Evolutionary conservation across 306 rosid genomes (phyloP).

Genomic region (Quercus ilex): DNA sequence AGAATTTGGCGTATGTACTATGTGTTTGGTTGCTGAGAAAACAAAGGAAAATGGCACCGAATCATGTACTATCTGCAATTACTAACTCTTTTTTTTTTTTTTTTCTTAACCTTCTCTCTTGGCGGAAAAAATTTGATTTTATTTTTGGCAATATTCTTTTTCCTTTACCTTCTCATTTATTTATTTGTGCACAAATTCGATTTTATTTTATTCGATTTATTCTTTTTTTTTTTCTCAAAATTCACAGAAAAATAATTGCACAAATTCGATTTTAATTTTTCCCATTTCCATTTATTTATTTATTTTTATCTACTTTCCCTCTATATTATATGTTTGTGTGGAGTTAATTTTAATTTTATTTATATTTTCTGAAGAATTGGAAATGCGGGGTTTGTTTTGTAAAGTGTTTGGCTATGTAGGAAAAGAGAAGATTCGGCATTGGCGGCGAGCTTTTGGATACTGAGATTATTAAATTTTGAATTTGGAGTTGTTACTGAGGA

Average conservation of each 20-base stretch:
- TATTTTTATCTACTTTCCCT: no score
- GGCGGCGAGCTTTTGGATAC: constrained; percentile 17
- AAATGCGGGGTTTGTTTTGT: neutral
- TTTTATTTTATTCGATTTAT: no score
- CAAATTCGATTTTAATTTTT: no score
- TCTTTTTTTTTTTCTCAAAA: no score
- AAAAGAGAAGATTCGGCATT: constrained; percentile 11
- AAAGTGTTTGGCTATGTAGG: neutral
- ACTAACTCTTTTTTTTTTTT: neutral
- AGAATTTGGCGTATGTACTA: neutral
- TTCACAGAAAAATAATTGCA: no score
- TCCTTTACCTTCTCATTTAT: no score
- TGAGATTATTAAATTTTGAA: constrained; percentile 10
- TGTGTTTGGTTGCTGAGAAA: constrained; percentile 24
- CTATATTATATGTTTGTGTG: neutral
- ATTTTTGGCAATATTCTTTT: no score
- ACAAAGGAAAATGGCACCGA: constrained; percentile 10
- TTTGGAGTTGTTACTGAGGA: constrained; percentile 10
- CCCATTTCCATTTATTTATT: no score
- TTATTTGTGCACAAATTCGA: no score
- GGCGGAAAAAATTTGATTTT: no score
- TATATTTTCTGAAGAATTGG: neutral
- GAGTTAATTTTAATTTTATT: neutral
- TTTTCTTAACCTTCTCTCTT: no score
- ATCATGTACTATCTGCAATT: neutral